Evolutionary conservation across 495 filamentous ascomycete genomes (phyloP).

Genomic region (Neurospora sp.): DNA sequence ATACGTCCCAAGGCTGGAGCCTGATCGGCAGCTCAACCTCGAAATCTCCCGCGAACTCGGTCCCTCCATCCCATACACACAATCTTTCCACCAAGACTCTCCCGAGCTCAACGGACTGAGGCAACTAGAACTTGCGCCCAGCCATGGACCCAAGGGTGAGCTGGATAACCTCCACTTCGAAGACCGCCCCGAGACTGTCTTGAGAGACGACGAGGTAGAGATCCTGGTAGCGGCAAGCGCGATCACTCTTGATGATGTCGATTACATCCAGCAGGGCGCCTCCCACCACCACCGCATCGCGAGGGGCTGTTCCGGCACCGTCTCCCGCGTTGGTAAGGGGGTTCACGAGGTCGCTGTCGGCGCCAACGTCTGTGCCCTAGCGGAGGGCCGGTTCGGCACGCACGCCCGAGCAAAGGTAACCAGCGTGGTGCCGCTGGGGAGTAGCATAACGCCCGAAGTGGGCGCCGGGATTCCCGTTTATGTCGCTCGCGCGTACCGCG

Average conservation of each 20-base stretch:
- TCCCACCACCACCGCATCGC: slow-evolving; percentile 8
- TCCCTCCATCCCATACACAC: slow-evolving; percentile 22
- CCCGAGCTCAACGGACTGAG: slow-evolving; percentile 8
- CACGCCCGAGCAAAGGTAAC: slow-evolving; percentile 10
- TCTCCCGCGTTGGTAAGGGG: slow-evolving; percentile 27
- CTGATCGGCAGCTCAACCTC: slow-evolving; percentile 28
- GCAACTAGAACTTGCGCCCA: slow-evolving; percentile 10
- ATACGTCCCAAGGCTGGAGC: slow-evolving; percentile 26
- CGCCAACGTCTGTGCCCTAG: slow-evolving; percentile 27
- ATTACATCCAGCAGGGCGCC: slow-evolving; percentile 21
- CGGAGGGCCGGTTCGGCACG: slow-evolving; percentile 17
- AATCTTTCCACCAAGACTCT: slow-evolving; percentile 16
- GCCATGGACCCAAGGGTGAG: neutral
- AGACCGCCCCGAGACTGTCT: slow-evolving; percentile 9
- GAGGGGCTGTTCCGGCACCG: slow-evolving; percentile 30
- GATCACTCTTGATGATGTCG: slow-evolving; percentile 24
- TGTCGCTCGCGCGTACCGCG: slow-evolving; percentile 44
- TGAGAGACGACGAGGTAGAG: slow-evolving; percentile 30
- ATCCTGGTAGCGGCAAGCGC: slow-evolving; percentile 25
- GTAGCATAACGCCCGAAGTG: slow-evolving; percentile 31
- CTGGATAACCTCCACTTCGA: slow-evolving; percentile 20
- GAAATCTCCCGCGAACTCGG: slow-evolving; percentile 23
- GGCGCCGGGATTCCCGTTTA: slow-evolving; percentile 43
- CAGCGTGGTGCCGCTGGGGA: slow-evolving; percentile 28
- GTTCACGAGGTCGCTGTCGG: slow-evolving; percentile 29